phyloP scores from a whole-genome alignment of 2,329 filamentous ascomycete genomes.

The Ceratocystis alfenasii region DNA sequence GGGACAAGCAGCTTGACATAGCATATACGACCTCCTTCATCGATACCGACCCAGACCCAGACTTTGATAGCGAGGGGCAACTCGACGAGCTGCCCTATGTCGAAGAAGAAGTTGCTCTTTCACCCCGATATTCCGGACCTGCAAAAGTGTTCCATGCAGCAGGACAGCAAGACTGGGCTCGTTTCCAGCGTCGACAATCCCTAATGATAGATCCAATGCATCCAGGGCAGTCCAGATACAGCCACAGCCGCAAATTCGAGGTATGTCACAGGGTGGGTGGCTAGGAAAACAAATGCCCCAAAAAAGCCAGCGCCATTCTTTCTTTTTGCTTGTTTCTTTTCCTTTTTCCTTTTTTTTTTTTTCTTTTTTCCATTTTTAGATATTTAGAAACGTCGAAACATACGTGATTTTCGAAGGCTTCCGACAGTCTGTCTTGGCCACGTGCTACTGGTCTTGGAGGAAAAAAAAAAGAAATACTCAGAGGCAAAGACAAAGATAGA shows the following conservation, averaged over 20 bases:
- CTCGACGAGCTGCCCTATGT: constrained; percentile 20
- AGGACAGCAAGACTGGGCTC: constrained; percentile 11
- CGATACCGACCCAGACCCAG: constrained; percentile 26
- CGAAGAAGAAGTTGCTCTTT: constrained; percentile 18
- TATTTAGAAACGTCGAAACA: constrained; percentile 3
- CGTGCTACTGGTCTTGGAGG: constrained; percentile 7
- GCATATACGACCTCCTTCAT: constrained; percentile 19
- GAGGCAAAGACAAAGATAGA: constrained; percentile 4
- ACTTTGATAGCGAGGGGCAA: constrained; percentile 23
- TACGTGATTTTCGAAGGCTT: not conserved
- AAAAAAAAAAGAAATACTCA: constrained; percentile 3
- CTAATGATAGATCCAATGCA: constrained; percentile 8
- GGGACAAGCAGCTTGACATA: constrained; percentile 15
- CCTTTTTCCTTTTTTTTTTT: too few relatives aligned
- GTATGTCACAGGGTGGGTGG: not conserved
- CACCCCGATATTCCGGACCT: constrained; percentile 18
- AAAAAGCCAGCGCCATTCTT: not conserved
- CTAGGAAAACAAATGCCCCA: not conserved
- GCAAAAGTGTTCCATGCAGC: not conserved
- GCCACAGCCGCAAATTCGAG: not conserved
- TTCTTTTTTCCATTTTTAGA: not conserved
- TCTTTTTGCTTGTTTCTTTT: too few relatives aligned
- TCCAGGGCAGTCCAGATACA: not conserved
- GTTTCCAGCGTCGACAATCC: not conserved
- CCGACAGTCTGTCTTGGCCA: not conserved